These are phyloP conservation scores for Daldinia eschscholtzii DNA, from an alignment of 2,329 filamentous ascomycete genomes.

Conservation along the genomic window DNA sequence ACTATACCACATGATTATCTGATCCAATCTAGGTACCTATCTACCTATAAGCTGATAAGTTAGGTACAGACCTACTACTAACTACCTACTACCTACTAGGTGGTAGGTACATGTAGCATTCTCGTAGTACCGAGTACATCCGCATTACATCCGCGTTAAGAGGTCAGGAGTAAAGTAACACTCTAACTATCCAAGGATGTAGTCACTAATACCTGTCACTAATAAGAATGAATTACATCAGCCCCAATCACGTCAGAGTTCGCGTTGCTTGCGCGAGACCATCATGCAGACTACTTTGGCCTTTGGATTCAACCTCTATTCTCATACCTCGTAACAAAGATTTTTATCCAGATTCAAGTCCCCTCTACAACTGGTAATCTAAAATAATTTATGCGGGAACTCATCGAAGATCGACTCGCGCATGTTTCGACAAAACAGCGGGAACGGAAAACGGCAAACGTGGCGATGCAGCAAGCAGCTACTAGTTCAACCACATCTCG, in stretches of 20 bases:
- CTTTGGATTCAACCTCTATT: conserved; percentile 20
- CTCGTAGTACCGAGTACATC: conserved; percentile 4
- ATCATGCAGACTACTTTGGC: conserved; percentile 1
- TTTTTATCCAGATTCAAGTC: neutral
- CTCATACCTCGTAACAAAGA: conserved; percentile 16
- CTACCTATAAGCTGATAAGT: neutral
- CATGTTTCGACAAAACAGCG: conserved; percentile 12
- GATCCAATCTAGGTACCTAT: conserved; percentile 19
- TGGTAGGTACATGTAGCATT: neutral
- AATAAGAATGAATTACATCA: conserved; percentile 40
- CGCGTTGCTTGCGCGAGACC: conserved; percentile 35
- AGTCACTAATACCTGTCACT: neutral
- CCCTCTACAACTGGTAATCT: neutral
- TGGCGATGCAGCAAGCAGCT: conserved; percentile 30
- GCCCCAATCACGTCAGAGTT: conserved; percentile 42
- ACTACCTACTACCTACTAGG: too few relatives aligned
- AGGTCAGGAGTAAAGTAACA: neutral
- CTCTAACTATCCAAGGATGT: neutral
- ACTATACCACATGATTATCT: neutral
- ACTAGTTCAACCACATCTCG: conserved; percentile 23
- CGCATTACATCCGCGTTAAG: neutral
- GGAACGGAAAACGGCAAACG: conserved; percentile 23
- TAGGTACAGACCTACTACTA: too few relatives aligned
- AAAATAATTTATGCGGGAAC: conserved; percentile 22
- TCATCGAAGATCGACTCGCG: conserved; percentile 29